Evolutionary conservation across 306 rosid genomes (phyloP).

Genomic region (Vigna trinervia): DNA sequence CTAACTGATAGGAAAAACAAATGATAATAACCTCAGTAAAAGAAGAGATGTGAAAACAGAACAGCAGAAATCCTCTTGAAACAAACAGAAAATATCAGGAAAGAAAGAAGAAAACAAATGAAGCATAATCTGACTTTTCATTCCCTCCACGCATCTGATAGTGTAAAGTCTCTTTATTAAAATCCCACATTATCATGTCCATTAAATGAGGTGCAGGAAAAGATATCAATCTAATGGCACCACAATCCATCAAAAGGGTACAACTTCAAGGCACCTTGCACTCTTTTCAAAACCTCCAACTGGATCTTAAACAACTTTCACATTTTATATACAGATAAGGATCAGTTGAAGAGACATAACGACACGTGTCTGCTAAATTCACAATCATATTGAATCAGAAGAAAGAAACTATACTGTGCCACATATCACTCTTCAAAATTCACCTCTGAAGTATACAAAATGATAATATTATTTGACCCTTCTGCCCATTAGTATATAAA

Average conservation of each 20-base stretch:
- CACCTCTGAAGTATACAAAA: conserved; percentile 33
- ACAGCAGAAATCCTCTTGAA: neutral
- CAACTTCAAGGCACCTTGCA: neutral
- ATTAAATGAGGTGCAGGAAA: neutral
- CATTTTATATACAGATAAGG: conserved; percentile 1
- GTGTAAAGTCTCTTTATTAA: neutral
- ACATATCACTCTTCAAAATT: conserved; percentile 4
- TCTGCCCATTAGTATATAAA: conserved; percentile 47
- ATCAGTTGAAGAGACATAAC: neutral
- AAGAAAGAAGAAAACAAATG: conserved; percentile 26
- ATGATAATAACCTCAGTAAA: neutral
- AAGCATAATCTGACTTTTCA: neutral
- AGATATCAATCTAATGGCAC: neutral
- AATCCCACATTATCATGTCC: neutral
- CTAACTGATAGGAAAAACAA: neutral
- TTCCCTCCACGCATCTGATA: conserved; percentile 18
- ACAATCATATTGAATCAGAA: conserved; percentile 11
- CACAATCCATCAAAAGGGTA: conserved; percentile 5
- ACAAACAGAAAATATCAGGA: neutral
- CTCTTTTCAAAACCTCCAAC: neutral
- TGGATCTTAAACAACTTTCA: conserved; percentile 14
- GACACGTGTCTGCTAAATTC: neutral
- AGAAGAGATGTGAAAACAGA: neutral
- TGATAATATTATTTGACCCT: conserved; percentile 57
- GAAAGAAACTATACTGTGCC: neutral